Conservation (phyloP, 2,329 filamentous ascomycete species). For the Sordariomycetes sp. region DNA sequence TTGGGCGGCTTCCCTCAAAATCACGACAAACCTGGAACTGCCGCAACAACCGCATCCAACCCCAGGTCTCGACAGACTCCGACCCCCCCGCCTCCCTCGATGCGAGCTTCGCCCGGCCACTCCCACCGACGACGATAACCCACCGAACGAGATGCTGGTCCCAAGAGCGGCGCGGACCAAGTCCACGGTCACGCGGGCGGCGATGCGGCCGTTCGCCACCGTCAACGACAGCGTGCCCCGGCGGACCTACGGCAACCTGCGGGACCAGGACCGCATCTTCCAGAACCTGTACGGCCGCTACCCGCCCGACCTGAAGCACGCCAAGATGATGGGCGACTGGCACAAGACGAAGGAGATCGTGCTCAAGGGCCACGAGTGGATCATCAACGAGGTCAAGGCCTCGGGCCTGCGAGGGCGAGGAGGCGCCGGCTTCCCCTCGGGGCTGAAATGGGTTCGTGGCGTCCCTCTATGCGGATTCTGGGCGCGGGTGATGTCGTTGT, state of each 20-base stretch:
- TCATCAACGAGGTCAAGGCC: conserved; percentile 94
- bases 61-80: conserved; percentile 9
- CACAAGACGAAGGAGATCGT: conserved; percentile 99
- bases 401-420: conserved; percentile 92
- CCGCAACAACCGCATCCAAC: conserved; percentile 16
- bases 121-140: conserved; percentile 13
- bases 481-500: neutral
- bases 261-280: conserved; percentile 97
- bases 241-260: conserved; percentile 73
- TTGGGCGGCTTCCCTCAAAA: conserved; percentile 7
- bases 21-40: conserved; percentile 21
- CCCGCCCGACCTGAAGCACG: conserved; percentile 82
- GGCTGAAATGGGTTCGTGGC: conserved; percentile 87
- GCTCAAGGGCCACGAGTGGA: conserved; percentile 92
- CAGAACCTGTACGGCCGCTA: conserved; percentile 95
- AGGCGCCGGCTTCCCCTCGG: conserved; percentile 95
- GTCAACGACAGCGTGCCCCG: conserved; percentile 57
- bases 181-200: conserved; percentile 26
- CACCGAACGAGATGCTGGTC: conserved; percentile 27
- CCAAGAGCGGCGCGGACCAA: conserved; percentile 29
- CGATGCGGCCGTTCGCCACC: conserved; percentile 64
- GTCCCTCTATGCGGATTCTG: neutral
- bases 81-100: conserved; percentile 11
- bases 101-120: conserved; percentile 6
- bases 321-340: conserved; percentile 98